Evolutionary conservation across 495 filamentous ascomycete genomes (phyloP).

Genomic region (Jackrogersella multiformis): DNA sequence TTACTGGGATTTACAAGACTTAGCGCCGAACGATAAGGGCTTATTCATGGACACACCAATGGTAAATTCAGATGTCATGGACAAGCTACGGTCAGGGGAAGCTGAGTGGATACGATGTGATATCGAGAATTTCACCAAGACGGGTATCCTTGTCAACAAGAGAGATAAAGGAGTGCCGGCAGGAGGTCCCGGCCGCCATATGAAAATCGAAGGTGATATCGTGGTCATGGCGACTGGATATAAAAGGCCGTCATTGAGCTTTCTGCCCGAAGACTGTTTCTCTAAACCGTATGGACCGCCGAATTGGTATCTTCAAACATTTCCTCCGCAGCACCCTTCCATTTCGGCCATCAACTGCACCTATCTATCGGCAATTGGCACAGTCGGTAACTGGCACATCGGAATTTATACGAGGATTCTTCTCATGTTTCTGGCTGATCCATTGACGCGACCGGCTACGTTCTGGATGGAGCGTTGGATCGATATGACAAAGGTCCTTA

Average conservation of each 20-base stretch:
- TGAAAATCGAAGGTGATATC: slow-evolving; percentile 73
- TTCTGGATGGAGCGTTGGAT: slow-evolving; percentile 88
- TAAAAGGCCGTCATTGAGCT: slow-evolving; percentile 73
- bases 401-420: slow-evolving; percentile 88
- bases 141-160: slow-evolving; percentile 74
- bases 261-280: slow-evolving; percentile 77
- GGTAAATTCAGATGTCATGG: slow-evolving; percentile 83
- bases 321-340: slow-evolving; percentile 71
- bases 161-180: slow-evolving; percentile 77
- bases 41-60: slow-evolving; percentile 86
- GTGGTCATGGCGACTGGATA: slow-evolving; percentile 87
- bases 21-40: slow-evolving; percentile 74
- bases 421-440: slow-evolving; percentile 85
- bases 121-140: slow-evolving; percentile 69
- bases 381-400: slow-evolving; percentile 86
- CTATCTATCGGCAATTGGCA: slow-evolving; percentile 82
- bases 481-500: slow-evolving; percentile 80
- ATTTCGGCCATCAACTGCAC: slow-evolving; percentile 85
- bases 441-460: slow-evolving; percentile 72
- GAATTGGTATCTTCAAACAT: slow-evolving; percentile 88
- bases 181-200: slow-evolving; percentile 72
- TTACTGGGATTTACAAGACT: slow-evolving; percentile 82
- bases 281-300: slow-evolving; percentile 76
- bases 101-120: slow-evolving; percentile 85
- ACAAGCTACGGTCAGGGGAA: slow-evolving; percentile 77